A percentile compares a stretch with the other conserved stretches of the same genome.
Conservation (phyloP, 2,329 filamentous ascomycete species). For the Davidsoniella neocaledoniae region DNA sequence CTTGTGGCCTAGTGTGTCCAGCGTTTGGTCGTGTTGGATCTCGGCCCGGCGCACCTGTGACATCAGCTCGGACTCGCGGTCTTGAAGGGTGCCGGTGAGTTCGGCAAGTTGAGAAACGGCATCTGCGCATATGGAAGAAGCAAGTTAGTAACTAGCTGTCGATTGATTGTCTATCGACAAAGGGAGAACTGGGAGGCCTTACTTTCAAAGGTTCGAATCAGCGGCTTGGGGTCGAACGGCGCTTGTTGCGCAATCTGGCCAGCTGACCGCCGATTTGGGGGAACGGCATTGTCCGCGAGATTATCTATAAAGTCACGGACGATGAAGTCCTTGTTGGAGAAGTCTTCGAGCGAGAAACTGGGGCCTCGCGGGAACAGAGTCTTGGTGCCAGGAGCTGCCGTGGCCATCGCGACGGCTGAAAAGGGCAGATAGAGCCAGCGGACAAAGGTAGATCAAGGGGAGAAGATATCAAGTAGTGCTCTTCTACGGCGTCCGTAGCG, state of each 20-base stretch:
- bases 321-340: slow-evolving; percentile 84
- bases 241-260: slow-evolving; percentile 27
- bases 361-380: slow-evolving; percentile 63
- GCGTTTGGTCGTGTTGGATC: slow-evolving; percentile 76
- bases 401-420: slow-evolving; percentile 23
- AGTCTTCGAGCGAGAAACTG: slow-evolving; percentile 75
- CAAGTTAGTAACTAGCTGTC: slow-evolving; percentile 10
- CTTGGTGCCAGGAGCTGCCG: slow-evolving; percentile 34
- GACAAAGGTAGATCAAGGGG: not conserved
- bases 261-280: slow-evolving; percentile 63
- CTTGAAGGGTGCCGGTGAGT: slow-evolving; percentile 70
- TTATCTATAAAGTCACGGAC: slow-evolving; percentile 95
- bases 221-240: slow-evolving; percentile 82
- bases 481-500: no score
- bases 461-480: not conserved
- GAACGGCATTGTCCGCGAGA: slow-evolving; percentile 69
- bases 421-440: not conserved
- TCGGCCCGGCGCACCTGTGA: slow-evolving; percentile 85
- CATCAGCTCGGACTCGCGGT: slow-evolving; percentile 77
- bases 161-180: no score
- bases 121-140: slow-evolving; percentile 23
- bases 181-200: slow-evolving; percentile 15
- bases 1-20: slow-evolving; percentile 73
- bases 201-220: slow-evolving; percentile 90
- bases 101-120: slow-evolving; percentile 50